phyloP scores from a whole-genome alignment of 257 asterid species.

The Gentiana macrophylla region DNA sequence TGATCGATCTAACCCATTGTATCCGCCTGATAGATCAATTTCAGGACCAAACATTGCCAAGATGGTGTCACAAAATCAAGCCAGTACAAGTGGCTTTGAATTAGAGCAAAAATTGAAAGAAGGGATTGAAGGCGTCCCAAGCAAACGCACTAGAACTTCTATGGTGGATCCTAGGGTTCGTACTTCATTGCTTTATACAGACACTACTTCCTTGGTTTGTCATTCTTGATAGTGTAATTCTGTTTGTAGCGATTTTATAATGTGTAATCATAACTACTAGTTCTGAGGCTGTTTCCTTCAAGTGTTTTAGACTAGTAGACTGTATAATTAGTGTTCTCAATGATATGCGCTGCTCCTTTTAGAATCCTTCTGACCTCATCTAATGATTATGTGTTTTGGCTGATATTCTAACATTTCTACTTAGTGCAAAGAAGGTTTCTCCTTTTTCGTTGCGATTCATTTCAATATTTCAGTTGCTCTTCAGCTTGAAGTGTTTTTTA shows the following conservation, averaged over 20 bases:
- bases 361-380: neutral
- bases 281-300: neutral
- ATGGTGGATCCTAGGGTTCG: slow-evolving; percentile 66
- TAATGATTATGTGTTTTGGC: neutral
- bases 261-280: neutral
- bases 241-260: slow-evolving; percentile 3
- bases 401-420: neutral
- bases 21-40: slow-evolving; percentile 54
- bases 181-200: slow-evolving; percentile 3
- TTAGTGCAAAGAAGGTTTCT: neutral
- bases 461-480: neutral
- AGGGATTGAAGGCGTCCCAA: slow-evolving; percentile 53
- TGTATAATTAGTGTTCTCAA: neutral
- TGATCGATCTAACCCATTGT: slow-evolving; percentile 54
- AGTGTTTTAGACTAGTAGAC: no score
- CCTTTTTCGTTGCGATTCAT: neutral
- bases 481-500: neutral
- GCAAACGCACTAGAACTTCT: slow-evolving; percentile 90
- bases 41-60: slow-evolving; percentile 44
- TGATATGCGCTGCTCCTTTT: neutral
- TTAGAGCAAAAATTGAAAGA: slow-evolving; percentile 65
- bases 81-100: slow-evolving; percentile 49
- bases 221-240: neutral
- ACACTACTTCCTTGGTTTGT: slow-evolving; percentile 6
- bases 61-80: slow-evolving; percentile 55